Percentiles rank a stretch among this genome's conserved stretches.
These are phyloP conservation scores for Bipolaris sorokiniana DNA, from an alignment of 2,329 filamentous ascomycete species.

Conservation along the genomic window DNA sequence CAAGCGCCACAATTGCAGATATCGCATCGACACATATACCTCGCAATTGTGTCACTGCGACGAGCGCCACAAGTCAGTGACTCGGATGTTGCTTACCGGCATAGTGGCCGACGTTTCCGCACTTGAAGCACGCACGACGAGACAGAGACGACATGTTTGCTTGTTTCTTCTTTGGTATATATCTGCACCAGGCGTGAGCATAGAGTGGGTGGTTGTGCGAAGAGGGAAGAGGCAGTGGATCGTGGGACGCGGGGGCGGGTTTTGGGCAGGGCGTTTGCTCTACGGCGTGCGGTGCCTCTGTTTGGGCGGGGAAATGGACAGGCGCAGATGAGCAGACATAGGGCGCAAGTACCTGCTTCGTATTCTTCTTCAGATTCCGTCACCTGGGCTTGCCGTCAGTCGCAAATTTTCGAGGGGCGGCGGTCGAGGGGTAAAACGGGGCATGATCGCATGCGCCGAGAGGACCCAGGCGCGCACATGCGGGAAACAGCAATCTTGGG, in stretches of 20 bases:
- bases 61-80: conserved; percentile 22
- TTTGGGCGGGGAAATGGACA: conserved; percentile 7
- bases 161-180: conserved; percentile 38
- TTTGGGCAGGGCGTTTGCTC: conserved; percentile 31
- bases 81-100: conserved; percentile 50
- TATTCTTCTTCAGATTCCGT: conserved; percentile 39
- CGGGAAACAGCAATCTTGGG: not conserved
- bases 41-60: conserved; percentile 26
- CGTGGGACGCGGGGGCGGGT: conserved; percentile 22
- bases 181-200: conserved; percentile 35
- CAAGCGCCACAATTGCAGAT: conserved; percentile 16
- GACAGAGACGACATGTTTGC: conserved; percentile 59
- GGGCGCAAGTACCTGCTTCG: conserved; percentile 38
- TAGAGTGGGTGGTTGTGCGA: conserved; percentile 14
- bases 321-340: not conserved
- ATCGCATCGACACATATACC: conserved; percentile 22
- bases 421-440: conserved; percentile 34
- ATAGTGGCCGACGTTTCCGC: conserved; percentile 61
- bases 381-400: conserved; percentile 41
- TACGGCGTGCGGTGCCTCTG: conserved; percentile 14
- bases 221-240: conserved; percentile 22
- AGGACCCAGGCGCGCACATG: conserved; percentile 14
- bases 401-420: conserved; percentile 36
- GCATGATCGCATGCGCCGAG: conserved; percentile 33
- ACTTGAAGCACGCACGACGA: conserved; percentile 62